Percentiles rank a stretch among this genome's conserved stretches.
These are phyloP conservation scores for Xylariaceae sp. DNA, from an alignment of 2,329 filamentous ascomycete species.

Conservation along the genomic window DNA sequence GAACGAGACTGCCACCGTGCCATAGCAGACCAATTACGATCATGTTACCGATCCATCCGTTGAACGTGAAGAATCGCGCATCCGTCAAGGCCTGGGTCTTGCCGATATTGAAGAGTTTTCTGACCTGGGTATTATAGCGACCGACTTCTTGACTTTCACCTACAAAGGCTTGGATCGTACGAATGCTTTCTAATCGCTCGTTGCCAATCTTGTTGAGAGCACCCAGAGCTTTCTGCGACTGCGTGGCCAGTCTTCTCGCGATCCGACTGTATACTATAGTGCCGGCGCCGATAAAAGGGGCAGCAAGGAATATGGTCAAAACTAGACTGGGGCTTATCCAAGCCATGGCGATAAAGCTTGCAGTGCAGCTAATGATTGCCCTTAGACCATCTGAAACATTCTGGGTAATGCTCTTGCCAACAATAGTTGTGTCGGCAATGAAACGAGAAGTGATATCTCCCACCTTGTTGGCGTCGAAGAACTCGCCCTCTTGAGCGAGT, in stretches of 20 bases:
- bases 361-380: constrained; percentile 85
- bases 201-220: constrained; percentile 96
- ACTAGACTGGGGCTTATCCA: constrained; percentile 93
- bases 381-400: constrained; percentile 96
- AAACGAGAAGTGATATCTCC: constrained; percentile 95
- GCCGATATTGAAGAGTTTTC: constrained; percentile 89
- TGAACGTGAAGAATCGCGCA: constrained; percentile 86
- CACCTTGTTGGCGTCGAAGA: constrained; percentile 97
- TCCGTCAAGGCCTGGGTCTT: constrained; percentile 86
- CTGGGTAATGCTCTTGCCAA: constrained; percentile 97
- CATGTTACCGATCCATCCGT: constrained; percentile 94
- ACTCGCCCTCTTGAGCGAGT: constrained; percentile 96
- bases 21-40: constrained; percentile 91
- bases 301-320: constrained; percentile 82
- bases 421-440: constrained; percentile 95
- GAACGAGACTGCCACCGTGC: constrained; percentile 89
- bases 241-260: constrained; percentile 86
- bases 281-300: constrained; percentile 87
- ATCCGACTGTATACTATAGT: constrained; percentile 91
- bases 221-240: constrained; percentile 93
- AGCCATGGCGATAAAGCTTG: constrained; percentile 92
- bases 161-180: constrained; percentile 94
- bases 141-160: constrained; percentile 89
- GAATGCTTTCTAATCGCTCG: constrained; percentile 95
- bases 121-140: constrained; percentile 91